Evolutionary conservation across 2,329 filamentous ascomycete species (phyloP).

Genomic region (Ceratocystiopsis sp.): DNA sequence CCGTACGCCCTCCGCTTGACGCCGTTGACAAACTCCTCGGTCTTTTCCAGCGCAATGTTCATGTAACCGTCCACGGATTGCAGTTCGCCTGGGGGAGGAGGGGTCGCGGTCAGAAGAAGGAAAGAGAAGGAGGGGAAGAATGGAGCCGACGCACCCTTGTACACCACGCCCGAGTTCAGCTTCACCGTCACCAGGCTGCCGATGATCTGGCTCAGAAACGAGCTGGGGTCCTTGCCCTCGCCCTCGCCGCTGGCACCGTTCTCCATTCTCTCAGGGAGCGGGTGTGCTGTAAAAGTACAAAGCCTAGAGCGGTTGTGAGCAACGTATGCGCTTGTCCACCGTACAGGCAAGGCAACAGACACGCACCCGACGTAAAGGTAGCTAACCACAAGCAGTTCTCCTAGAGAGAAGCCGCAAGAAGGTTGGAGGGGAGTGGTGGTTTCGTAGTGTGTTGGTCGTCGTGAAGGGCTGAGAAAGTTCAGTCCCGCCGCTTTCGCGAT

Average conservation of each 20-base stretch:
- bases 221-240: conserved; percentile 81
- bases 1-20: conserved; percentile 70
- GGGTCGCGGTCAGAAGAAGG: background rate
- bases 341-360: too few relatives aligned
- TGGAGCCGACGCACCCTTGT: conserved; percentile 53
- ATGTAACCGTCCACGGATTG: conserved; percentile 98
- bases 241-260: conserved; percentile 43
- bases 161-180: conserved; percentile 95
- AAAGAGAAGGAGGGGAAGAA: background rate
- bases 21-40: conserved; percentile 78
- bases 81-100: conserved; percentile 59
- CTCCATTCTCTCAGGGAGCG: conserved; percentile 39
- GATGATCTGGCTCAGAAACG: conserved; percentile 87
- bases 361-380: too few relatives aligned
- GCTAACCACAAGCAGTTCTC: too few relatives aligned
- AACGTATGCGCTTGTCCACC: too few relatives aligned
- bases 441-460: too few relatives aligned
- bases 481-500: too few relatives aligned
- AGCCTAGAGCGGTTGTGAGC: too few relatives aligned
- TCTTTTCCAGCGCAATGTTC: conserved; percentile 97
- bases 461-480: too few relatives aligned
- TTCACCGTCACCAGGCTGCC: conserved; percentile 90
- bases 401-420: too few relatives aligned
- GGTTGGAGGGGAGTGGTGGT: too few relatives aligned
- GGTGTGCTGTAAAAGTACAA: too few relatives aligned